Evolutionary conservation across 2,329 filamentous ascomycete species (phyloP).

Genomic region (Fusarium ramigenum): DNA sequence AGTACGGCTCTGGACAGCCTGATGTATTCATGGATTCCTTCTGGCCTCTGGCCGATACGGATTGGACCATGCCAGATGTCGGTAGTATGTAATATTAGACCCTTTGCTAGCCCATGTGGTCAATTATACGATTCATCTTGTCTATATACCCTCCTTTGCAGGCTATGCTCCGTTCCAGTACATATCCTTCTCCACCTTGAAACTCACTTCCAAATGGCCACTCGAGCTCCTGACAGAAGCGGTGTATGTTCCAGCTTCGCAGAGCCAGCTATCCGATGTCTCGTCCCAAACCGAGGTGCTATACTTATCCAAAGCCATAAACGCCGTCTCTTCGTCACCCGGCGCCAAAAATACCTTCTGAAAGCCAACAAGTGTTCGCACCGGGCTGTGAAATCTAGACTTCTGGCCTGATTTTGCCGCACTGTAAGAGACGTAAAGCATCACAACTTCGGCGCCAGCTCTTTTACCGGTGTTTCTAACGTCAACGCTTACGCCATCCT

Average conservation of each 20-base stretch:
- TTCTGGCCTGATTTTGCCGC: neutral
- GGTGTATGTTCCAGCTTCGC: conserved; percentile 10
- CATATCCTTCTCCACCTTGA: neutral
- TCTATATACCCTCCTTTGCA: too few species aligned
- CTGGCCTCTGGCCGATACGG: conserved; percentile 4
- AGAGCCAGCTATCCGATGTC: neutral
- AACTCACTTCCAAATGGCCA: neutral
- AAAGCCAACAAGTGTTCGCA: conserved; percentile 1
- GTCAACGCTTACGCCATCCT: neutral
- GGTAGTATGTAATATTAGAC: neutral
- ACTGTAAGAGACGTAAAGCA: conserved; percentile 6
- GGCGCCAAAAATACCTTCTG: conserved; percentile 1
- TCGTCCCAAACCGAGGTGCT: conserved; percentile 18
- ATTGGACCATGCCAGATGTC: neutral
- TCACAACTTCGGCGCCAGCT: conserved; percentile 12
- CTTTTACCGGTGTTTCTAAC: neutral
- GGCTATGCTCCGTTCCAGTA: conserved; percentile 11
- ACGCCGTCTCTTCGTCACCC: neutral
- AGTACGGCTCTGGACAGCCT: conserved; percentile 1
- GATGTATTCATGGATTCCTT: conserved; percentile 28
- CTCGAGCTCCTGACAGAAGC: neutral
- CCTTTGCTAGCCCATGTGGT: too few species aligned
- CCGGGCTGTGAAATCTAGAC: conserved; percentile 4
- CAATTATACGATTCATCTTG: too few species aligned
- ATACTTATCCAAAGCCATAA: neutral